Evolutionary conservation across 495 filamentous ascomycete genomes (phyloP).

Genomic region (Penicillium arizonense): DNA sequence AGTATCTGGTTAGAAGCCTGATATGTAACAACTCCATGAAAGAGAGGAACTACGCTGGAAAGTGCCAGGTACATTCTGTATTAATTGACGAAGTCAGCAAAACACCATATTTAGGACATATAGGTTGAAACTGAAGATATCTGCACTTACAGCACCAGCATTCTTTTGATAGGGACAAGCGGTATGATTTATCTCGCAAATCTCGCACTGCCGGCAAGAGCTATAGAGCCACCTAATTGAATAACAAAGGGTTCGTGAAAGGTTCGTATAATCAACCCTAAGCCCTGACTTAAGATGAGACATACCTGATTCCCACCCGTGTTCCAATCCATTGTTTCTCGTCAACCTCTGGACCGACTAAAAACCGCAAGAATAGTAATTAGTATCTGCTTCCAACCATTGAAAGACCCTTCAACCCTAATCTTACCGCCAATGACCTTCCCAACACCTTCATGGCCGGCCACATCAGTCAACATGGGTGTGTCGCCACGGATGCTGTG

Average conservation of each 20-base stretch:
- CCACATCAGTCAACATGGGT: conserved; percentile 46
- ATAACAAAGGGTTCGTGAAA: background rate
- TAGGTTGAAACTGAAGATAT: background rate
- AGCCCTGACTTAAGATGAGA: background rate
- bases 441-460: conserved; percentile 45
- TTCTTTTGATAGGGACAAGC: conserved; percentile 45
- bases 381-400: background rate
- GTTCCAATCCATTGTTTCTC: conserved; percentile 33
- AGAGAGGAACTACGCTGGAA: conserved; percentile 36
- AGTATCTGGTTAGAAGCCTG: background rate
- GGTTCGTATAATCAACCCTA: background rate
- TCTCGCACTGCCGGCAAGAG: conserved; percentile 43
- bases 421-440: conserved; percentile 33
- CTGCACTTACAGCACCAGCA: conserved; percentile 34
- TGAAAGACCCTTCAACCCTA: background rate
- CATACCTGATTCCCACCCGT: conserved; percentile 39
- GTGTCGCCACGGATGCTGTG: conserved; percentile 46
- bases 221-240: conserved; percentile 41
- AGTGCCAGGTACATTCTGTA: conserved; percentile 43
- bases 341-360: conserved; percentile 33
- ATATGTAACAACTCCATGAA: background rate
- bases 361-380: background rate
- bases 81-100: background rate
- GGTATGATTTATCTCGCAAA: conserved; percentile 46
- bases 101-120: background rate